Evolutionary conservation across 2,329 filamentous ascomycete species (phyloP).

Genomic region (Zasmidium cellare): DNA sequence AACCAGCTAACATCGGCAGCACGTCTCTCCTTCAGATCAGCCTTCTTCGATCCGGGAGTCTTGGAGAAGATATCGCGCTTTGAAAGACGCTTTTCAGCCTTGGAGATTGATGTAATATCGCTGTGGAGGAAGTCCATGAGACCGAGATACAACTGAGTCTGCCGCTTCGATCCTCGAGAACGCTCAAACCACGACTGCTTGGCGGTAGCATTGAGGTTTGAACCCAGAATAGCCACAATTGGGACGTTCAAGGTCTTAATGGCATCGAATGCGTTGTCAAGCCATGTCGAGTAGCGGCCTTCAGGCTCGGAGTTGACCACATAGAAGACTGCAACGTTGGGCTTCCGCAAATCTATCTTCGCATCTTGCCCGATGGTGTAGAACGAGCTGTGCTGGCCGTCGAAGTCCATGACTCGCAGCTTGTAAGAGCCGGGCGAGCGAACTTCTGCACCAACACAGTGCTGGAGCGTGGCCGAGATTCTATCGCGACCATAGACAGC

Average conservation of each 20-base stretch:
- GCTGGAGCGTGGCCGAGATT: constrained; percentile 20
- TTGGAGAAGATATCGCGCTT: neutral
- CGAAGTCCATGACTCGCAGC: constrained; percentile 17
- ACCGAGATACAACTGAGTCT: neutral
- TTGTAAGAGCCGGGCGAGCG: constrained; percentile 6
- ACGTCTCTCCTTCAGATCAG: neutral
- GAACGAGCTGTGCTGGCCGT: constrained; percentile 17
- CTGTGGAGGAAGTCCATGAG: neutral
- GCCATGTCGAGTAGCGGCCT: constrained; percentile 1
- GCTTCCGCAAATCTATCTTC: constrained; percentile 13
- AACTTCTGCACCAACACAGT: constrained; percentile 21
- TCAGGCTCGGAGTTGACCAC: neutral
- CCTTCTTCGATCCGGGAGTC: neutral
- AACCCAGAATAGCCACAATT: constrained; percentile 4
- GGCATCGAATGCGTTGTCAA: constrained; percentile 6
- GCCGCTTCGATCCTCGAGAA: neutral
- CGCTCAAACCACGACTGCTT: neutral
- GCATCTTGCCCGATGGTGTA: constrained; percentile 17
- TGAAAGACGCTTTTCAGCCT: too few species aligned
- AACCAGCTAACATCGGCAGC: neutral
- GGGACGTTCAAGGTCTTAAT: constrained; percentile 12
- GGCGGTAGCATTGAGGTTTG: neutral
- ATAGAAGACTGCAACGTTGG: constrained; percentile 20
- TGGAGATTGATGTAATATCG: neutral
- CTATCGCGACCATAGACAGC: constrained; percentile 17